Base-by-base conservation (phyloP, 164 flowering plant genomes). In the Cinnamomum chago region DNA sequence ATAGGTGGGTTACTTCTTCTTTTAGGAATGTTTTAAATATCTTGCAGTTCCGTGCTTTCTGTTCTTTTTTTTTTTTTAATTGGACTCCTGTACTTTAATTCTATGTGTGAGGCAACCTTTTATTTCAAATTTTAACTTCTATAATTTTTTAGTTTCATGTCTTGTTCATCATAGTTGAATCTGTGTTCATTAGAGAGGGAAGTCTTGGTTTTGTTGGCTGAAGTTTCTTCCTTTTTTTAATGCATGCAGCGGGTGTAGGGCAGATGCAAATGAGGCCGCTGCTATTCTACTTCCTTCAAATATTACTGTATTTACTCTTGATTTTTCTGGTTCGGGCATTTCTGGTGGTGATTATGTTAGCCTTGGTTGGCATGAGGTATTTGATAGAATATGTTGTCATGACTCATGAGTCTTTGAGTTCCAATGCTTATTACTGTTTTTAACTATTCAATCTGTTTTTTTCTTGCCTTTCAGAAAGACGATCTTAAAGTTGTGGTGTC, bases 311-410 rank as follows among this genome's bases (percentile, higher is more conserved):
- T 95, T 95, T 73, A 88, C 97, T 71, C 97, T 95, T 81, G 99
- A 95, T 82, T 95, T 95, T 79, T 93, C 99, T 50, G 99, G 99
- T 65, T 95, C 99, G 18, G 99, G 99, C 77, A 79, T 95, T 70
- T 95, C 99, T 65, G 97, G 84, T 80, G 99, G 99, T 60, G 92
- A 90, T 58, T 89, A 88, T 84, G 99, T 95, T 66, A 93, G 92
- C 82, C 97, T 95, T 68, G 99, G 99, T 72, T 95, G 99, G 99
- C 92, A 95, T 82, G 99, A 95, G 89, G 98, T 92, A 76, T 77
- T 81, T 77, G 72, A 62, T 14, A 65, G 62, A 55, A 71, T 70
- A 14, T 67, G 23, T 2, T 64, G n/a, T 60, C 64, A 18, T n/a
- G n/a, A 17, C n/a, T 24, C 10, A 25, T 64, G 60, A 55, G 20